These are phyloP conservation scores for Conticribra weissflogii DNA, from an alignment of 108 stramenopile species.

Conservation along the genomic window DNA sequence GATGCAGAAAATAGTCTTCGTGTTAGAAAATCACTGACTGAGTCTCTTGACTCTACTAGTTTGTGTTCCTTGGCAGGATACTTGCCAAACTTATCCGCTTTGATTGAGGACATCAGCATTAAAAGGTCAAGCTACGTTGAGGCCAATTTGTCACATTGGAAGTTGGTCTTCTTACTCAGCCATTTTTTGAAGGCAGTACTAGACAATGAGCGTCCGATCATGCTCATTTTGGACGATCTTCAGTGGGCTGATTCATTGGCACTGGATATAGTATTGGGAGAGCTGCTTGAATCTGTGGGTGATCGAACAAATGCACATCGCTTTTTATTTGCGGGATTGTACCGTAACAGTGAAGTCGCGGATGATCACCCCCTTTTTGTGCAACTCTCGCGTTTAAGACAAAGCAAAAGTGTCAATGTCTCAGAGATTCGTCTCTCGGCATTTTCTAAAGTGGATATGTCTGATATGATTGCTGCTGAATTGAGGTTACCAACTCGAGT, in stretches of 20 bases:
- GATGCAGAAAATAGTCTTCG: too few relatives aligned
- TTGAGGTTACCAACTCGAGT: constrained; percentile 18
- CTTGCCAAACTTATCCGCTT: neutral
- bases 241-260: constrained; percentile 14
- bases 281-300: constrained; percentile 9
- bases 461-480: constrained; percentile 21
- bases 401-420: neutral
- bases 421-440: constrained; percentile 8
- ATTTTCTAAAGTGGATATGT: constrained; percentile 19
- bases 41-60: too few relatives aligned
- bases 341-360: constrained; percentile 19
- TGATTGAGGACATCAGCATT: neutral
- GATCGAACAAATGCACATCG: neutral
- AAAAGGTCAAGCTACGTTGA: neutral
- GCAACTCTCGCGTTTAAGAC: constrained; percentile 1
- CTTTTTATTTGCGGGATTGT: constrained; percentile 19
- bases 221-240: constrained; percentile 8
- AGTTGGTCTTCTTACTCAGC: constrained; percentile 2
- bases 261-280: constrained; percentile 6
- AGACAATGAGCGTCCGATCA: neutral
- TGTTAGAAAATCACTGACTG: too few relatives aligned
- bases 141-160: neutral
- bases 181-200: neutral
- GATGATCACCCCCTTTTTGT: constrained; percentile 11
- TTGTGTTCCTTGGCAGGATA: too few relatives aligned